These are phyloP conservation scores for Eimeria mitis DNA, from an alignment of 169 alveolate species.

Conservation along the genomic window DNA sequence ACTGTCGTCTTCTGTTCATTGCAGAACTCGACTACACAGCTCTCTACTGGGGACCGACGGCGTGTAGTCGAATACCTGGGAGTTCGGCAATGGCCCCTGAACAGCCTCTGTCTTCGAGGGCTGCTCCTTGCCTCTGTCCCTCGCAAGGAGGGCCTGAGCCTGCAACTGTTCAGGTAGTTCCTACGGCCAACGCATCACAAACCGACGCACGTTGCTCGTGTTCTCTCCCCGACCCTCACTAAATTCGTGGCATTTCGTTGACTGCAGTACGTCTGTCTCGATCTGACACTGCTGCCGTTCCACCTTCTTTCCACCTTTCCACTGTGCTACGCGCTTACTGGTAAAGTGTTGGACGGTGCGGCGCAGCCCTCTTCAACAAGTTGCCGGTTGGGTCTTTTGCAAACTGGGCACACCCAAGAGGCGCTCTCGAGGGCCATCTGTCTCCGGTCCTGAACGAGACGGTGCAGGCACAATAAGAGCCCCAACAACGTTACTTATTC, in stretches of 20 bases:
- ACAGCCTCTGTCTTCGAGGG: not conserved
- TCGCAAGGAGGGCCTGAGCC: conserved; percentile 56
- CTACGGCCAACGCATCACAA: conserved; percentile 2
- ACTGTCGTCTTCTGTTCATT: not conserved
- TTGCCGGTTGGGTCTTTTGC: conserved; percentile 79
- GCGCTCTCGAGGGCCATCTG: conserved; percentile 82
- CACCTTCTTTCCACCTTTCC: not conserved
- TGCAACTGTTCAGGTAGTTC: conserved; percentile 52
- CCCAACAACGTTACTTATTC: not conserved
- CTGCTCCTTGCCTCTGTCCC: not conserved
- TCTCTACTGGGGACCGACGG: not conserved
- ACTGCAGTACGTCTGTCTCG: not conserved
- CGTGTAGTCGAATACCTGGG: conserved; percentile 13
- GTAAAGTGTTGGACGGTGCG: conserved; percentile 70
- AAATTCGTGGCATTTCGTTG: not conserved
- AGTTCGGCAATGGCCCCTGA: not conserved
- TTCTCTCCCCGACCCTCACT: not conserved
- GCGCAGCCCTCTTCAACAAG: conserved; percentile 85
- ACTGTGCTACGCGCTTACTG: conserved; percentile 12
- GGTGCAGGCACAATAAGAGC: not conserved
- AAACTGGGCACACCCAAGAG: conserved; percentile 81
- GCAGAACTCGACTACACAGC: not conserved
- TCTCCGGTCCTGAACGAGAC: conserved; percentile 63
- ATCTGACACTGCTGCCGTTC: not conserved
- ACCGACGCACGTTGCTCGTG: not conserved